These are phyloP conservation scores for Cucurbita moschata DNA, from an alignment of 306 rosid species.

Conservation along the genomic window DNA sequence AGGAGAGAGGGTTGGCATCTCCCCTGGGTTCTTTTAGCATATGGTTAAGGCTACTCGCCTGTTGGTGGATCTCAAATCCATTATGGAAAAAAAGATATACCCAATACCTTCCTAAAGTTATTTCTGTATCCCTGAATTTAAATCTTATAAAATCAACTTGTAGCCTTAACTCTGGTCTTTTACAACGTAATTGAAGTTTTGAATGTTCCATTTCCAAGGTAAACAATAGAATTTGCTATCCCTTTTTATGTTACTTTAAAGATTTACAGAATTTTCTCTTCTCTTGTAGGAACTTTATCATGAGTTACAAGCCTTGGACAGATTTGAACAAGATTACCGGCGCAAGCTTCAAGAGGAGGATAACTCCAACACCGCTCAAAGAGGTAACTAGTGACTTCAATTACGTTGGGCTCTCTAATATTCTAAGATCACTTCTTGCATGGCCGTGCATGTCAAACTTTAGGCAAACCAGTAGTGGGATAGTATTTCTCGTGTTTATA, in stretches of 20 bases:
- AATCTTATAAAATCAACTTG: background rate
- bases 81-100: background rate
- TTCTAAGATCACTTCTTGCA: background rate
- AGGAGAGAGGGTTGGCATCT: background rate
- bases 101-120: background rate
- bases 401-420: slow-evolving; percentile 2
- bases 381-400: slow-evolving; percentile 38
- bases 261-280: background rate
- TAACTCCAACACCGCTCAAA: slow-evolving; percentile 59
- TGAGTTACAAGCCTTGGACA: slow-evolving; percentile 85
- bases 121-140: background rate
- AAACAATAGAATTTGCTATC: background rate
- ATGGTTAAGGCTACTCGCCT: background rate
- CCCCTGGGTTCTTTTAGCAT: background rate
- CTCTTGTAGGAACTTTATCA: slow-evolving; percentile 79
- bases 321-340: slow-evolving; percentile 89
- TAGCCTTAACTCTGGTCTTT: background rate
- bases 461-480: background rate
- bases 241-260: slow-evolving; percentile 6
- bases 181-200: background rate
- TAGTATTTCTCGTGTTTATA: background rate
- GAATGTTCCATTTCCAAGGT: background rate
- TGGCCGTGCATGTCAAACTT: background rate
- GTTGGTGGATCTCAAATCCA: background rate
- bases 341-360: slow-evolving; percentile 96